Conservation (phyloP, 2,329 filamentous ascomycete genomes). For the Trichoderma sp. region DNA sequence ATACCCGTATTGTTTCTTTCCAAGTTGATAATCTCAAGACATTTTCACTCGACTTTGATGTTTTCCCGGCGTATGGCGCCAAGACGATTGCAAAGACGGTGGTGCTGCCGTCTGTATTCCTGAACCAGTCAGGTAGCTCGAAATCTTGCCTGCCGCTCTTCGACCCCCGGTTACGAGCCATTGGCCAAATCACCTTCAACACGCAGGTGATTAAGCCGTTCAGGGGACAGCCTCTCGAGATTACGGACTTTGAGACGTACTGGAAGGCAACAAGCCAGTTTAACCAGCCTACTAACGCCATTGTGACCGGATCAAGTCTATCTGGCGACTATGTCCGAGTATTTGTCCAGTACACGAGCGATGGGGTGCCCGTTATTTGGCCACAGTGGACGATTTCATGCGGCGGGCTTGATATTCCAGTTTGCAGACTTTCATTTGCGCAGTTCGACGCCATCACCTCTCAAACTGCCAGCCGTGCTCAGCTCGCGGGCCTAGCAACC, state of each 20-base stretch:
- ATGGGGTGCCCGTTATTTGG: slow-evolving; percentile 83
- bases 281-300: slow-evolving; percentile 73
- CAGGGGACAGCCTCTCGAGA: slow-evolving; percentile 85
- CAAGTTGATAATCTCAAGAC: slow-evolving; percentile 91
- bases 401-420: slow-evolving; percentile 74
- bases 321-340: slow-evolving; percentile 93
- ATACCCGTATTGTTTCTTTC: slow-evolving; percentile 89
- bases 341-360: slow-evolving; percentile 87
- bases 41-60: slow-evolving; percentile 94
- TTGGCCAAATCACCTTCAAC: slow-evolving; percentile 90
- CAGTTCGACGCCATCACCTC: slow-evolving; percentile 63
- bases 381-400: slow-evolving; percentile 78
- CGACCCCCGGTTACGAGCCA: slow-evolving; percentile 84
- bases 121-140: slow-evolving; percentile 68
- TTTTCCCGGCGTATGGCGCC: slow-evolving; percentile 94
- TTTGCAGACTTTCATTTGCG: slow-evolving; percentile 72
- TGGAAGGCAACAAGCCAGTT: slow-evolving; percentile 98
- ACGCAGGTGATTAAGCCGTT: slow-evolving; percentile 98
- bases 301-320: slow-evolving; percentile 92
- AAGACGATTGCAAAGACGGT: slow-evolving; percentile 97
- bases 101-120: slow-evolving; percentile 84
- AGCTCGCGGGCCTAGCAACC: slow-evolving; percentile 43
- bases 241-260: slow-evolving; percentile 97
- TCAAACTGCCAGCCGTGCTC: slow-evolving; percentile 41
- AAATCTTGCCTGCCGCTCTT: slow-evolving; percentile 86